A percentile compares a stretch with the other conserved stretches of the same genome.
Conservation (phyloP, 768 basidiomycete genomes). For the Pulveroboletus sp. region DNA sequence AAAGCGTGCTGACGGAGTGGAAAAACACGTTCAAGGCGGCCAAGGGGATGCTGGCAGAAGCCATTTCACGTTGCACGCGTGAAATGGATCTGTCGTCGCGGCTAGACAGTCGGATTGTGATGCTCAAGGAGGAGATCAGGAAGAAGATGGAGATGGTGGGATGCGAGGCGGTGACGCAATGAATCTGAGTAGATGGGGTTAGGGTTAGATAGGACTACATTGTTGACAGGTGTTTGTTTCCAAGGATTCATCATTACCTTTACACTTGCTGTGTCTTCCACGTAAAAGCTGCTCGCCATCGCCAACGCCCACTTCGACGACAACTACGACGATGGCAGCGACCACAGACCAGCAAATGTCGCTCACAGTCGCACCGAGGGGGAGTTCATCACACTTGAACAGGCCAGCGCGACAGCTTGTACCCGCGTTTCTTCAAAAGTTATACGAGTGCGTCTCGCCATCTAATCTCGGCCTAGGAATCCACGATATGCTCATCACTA, state of each 20-base stretch:
- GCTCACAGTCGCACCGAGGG: slow-evolving; percentile 45
- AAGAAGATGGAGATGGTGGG: slow-evolving; percentile 53
- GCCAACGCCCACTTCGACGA: slow-evolving; percentile 3
- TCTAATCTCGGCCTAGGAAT: slow-evolving; percentile 11
- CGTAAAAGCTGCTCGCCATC: slow-evolving; percentile 4
- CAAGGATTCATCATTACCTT: slow-evolving; percentile 1
- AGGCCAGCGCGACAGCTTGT: slow-evolving; percentile 51
- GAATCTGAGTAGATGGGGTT: no score
- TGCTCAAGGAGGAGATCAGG: slow-evolving; percentile 70
- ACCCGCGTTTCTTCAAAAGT: slow-evolving; percentile 89
- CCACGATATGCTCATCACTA: slow-evolving; percentile 10
- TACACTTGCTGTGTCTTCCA: slow-evolving; percentile 16
- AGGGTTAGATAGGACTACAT: slow-evolving; percentile 11
- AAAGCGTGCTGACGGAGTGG: slow-evolving; percentile 39
- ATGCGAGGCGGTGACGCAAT: neutral
- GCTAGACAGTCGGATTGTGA: slow-evolving; percentile 65
- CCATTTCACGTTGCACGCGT: slow-evolving; percentile 44
- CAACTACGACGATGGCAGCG: slow-evolving; percentile 33
- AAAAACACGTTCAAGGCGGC: slow-evolving; percentile 44
- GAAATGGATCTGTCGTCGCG: slow-evolving; percentile 63
- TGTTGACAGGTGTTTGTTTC: slow-evolving; percentile 18
- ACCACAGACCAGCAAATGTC: slow-evolving; percentile 57
- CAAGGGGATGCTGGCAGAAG: slow-evolving; percentile 48
- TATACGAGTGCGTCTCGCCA: slow-evolving; percentile 67
- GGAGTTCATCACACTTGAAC: slow-evolving; percentile 39